Percentiles rank a stretch among this genome's conserved stretches.
These are phyloP conservation scores for Carex littledalei DNA, from an alignment of 176 grass and related monocot genomes.

Conservation along the genomic window DNA sequence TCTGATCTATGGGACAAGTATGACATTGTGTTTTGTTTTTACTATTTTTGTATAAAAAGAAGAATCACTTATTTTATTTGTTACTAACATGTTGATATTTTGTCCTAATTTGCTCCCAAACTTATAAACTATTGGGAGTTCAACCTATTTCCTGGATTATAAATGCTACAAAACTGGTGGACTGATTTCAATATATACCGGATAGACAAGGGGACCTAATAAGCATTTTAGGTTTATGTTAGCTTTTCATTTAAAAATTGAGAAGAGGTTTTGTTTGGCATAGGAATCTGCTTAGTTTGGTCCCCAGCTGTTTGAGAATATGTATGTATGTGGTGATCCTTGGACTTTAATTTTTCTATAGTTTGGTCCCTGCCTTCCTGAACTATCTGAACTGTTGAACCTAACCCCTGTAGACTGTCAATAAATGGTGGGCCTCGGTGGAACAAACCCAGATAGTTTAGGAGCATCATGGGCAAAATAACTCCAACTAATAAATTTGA, in stretches of 20 bases:
- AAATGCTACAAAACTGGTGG: not conserved
- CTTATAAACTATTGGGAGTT: not conserved
- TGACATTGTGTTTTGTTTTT: constrained; percentile 19
- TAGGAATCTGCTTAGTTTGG: not conserved
- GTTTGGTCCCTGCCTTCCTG: not conserved
- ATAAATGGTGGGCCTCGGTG: not conserved
- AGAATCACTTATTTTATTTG: not conserved
- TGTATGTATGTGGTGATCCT: not conserved
- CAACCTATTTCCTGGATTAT: not conserved
- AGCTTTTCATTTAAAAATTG: not conserved
- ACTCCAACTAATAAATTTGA: not conserved
- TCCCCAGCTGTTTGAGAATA: not conserved
- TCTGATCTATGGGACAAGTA: constrained; percentile 56
- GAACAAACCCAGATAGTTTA: not conserved
- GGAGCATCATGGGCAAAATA: no score
- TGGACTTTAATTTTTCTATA: not conserved
- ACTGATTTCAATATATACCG: not conserved
- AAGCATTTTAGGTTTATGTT: not conserved
- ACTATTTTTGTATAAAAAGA: not conserved
- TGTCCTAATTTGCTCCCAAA: not conserved
- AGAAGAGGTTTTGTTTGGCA: not conserved
- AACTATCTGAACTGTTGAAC: not conserved
- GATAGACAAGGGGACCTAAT: not conserved
- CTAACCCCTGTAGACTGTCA: not conserved
- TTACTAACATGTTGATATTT: not conserved